Conservation (phyloP, 371 early-diverging fungal species). For the Quaeritorhiza haematococci region DNA sequence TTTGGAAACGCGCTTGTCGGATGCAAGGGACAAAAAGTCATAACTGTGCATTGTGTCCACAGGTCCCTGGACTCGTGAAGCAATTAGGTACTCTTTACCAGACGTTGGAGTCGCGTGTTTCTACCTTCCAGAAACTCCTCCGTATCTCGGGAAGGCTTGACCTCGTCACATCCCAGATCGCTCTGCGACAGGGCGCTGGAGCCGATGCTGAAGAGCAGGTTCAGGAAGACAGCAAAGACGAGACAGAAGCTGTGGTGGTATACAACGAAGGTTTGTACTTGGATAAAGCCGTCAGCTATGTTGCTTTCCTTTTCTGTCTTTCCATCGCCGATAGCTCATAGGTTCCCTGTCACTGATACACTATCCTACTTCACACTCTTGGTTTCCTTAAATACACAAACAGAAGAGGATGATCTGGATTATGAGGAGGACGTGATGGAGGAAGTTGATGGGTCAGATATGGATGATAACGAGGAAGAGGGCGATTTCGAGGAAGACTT, state of each 20-base stretch:
- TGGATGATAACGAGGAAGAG: no score
- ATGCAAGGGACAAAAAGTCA: constrained; percentile 29
- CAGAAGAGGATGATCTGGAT: constrained; percentile 10
- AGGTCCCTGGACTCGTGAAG: constrained; percentile 55
- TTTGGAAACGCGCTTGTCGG: constrained; percentile 17
- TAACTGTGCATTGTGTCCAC: background rate
- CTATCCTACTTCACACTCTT: background rate
- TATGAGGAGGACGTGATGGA: constrained; percentile 4
- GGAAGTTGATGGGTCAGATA: no score
- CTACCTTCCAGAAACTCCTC: constrained; percentile 57
- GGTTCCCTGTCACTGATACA: background rate
- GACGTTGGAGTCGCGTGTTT: constrained; percentile 59
- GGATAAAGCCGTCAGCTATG: no score
- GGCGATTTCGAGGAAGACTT: constrained; percentile 1
- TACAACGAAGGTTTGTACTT: background rate
- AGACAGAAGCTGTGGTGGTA: constrained; percentile 2
- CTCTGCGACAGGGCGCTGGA: constrained; percentile 30
- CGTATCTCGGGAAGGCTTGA: constrained; percentile 74
- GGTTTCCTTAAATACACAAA: background rate
- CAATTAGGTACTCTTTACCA: constrained; percentile 67
- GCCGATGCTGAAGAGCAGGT: constrained; percentile 14
- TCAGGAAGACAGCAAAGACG: constrained; percentile 11
- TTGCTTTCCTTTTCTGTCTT: background rate
- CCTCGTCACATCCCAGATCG: constrained; percentile 66
- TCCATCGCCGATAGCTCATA: background rate